Evolutionary conservation across 108 stramenopile species (phyloP).

Genomic region (Hondaea fermentalgiana): DNA sequence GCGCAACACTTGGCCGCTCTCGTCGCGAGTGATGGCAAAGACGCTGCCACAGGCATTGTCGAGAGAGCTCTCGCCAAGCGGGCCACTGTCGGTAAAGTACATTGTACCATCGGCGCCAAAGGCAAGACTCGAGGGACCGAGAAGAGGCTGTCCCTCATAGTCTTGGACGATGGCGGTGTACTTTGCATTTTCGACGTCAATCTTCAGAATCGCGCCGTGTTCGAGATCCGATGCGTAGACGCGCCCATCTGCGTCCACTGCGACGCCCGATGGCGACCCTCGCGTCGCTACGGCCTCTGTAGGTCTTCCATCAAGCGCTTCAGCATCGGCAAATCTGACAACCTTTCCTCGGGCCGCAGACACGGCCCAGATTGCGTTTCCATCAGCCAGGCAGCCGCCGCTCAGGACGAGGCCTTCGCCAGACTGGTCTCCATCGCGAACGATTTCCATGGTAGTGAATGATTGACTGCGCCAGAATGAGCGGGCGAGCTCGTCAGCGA

Average conservation of each 20-base stretch:
- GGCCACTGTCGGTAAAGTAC: slow-evolving; percentile 18
- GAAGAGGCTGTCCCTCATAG: slow-evolving; percentile 14
- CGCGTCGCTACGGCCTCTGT: background rate
- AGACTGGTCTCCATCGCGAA: background rate
- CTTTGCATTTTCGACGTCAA: background rate
- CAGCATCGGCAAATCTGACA: background rate
- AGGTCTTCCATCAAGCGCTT: background rate
- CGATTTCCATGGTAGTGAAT: background rate
- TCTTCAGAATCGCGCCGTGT: background rate
- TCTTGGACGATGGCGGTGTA: background rate
- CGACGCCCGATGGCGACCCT: background rate
- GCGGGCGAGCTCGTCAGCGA: no score
- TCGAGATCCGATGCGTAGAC: background rate
- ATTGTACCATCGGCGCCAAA: background rate
- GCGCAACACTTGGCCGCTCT: background rate
- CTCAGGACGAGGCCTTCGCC: background rate
- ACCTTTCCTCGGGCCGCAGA: background rate
- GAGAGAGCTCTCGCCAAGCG: background rate
- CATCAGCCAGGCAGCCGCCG: background rate
- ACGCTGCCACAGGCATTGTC: background rate
- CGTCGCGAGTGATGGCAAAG: background rate
- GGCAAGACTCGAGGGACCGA: background rate
- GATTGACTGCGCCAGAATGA: no score
- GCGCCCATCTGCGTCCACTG: background rate
- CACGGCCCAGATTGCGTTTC: background rate